A percentile compares a stretch with the other conserved stretches of the same genome.
Conservation (phyloP, 345 rosid species). For the Euphorbia tirucalli region DNA sequence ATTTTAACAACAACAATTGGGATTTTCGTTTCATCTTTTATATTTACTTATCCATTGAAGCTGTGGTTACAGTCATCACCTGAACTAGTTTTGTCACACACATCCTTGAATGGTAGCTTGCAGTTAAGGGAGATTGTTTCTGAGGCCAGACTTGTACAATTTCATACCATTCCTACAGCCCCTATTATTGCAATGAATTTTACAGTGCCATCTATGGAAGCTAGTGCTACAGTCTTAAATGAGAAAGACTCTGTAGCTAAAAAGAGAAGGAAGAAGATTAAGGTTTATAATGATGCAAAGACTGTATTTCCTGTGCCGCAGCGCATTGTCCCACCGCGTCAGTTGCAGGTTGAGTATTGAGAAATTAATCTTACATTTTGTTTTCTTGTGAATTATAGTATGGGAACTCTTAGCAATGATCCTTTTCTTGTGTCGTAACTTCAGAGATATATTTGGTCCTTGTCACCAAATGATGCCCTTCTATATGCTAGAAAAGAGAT, state of each 20-base stretch:
- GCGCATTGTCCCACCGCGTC: constrained; percentile 29
- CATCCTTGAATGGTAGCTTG: constrained; percentile 36
- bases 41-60: constrained; percentile 30
- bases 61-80: constrained; percentile 31
- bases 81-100: constrained; percentile 23
- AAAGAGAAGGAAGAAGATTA: constrained; percentile 35
- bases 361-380: neutral
- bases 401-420: neutral
- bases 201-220: constrained; percentile 18
- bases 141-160: constrained; percentile 36
- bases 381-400: constrained; percentile 3
- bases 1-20: constrained; percentile 44
- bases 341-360: constrained; percentile 46
- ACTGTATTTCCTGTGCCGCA: constrained; percentile 37
- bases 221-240: constrained; percentile 8
- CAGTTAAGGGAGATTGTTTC: constrained; percentile 38
- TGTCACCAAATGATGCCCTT: constrained; percentile 62
- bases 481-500: constrained; percentile 67
- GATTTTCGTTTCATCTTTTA: constrained; percentile 45
- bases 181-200: constrained; percentile 36
- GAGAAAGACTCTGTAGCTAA: constrained; percentile 12
- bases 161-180: constrained; percentile 25
- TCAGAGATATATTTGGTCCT: constrained; percentile 56
- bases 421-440: neutral
- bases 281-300: constrained; percentile 23